phyloP scores from a whole-genome alignment of 306 rosid species.

The Clitoria ternatea region DNA sequence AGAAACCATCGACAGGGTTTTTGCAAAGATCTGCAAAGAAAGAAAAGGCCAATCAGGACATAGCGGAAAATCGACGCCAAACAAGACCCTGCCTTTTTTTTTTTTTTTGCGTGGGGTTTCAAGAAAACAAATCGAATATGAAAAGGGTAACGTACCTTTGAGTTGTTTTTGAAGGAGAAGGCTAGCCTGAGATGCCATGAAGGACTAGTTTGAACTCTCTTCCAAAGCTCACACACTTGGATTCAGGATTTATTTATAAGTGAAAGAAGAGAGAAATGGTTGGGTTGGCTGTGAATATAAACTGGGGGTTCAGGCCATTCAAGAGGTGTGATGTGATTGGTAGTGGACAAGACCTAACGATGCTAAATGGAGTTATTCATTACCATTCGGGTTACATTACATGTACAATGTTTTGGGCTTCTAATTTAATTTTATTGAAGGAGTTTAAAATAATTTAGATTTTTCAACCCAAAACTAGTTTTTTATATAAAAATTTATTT shows the following conservation, averaged over 20 bases:
- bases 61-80: conserved; percentile 29
- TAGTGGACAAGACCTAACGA: not conserved
- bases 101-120: not conserved
- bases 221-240: not conserved
- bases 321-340: not conserved
- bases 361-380: too few relatives aligned
- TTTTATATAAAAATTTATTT: too few relatives aligned
- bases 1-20: conserved; percentile 90
- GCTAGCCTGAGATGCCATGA: conserved; percentile 85
- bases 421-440: too few relatives aligned
- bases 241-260: conserved; percentile 5
- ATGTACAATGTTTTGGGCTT: not conserved
- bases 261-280: not conserved
- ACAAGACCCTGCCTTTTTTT: not conserved
- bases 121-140: not conserved
- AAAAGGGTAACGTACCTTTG: conserved; percentile 43
- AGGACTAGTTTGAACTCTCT: conserved; percentile 11
- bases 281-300: not conserved
- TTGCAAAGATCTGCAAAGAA: conserved; percentile 82
- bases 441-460: too few relatives aligned
- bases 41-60: not conserved
- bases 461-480: too few relatives aligned
- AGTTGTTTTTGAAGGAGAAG: conserved; percentile 97
- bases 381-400: too few relatives aligned
- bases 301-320: not conserved